Percentiles rank a stretch among this genome's conserved stretches.
phyloP scores from a whole-genome alignment of 306 rosid species.

The Boehmeria nivea region DNA sequence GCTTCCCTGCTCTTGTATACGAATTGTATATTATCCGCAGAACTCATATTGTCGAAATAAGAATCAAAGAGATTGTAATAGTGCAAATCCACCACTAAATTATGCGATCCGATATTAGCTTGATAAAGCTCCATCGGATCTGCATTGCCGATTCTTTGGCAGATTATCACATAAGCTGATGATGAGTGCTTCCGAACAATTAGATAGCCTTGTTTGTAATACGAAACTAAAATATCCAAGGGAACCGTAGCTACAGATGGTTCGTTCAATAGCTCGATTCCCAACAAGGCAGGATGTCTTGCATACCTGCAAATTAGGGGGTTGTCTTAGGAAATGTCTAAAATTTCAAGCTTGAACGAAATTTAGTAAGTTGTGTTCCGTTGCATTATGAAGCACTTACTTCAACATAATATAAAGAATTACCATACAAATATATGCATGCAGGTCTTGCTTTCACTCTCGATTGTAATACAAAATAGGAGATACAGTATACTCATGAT shows the following conservation, averaged over 20 bases:
- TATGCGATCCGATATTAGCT: conserved; percentile 50
- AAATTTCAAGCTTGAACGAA: conserved; percentile 1
- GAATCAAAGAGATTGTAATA: conserved; percentile 72
- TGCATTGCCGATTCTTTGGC: conserved; percentile 84
- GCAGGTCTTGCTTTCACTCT: too few species aligned
- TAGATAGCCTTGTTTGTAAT: conserved; percentile 75
- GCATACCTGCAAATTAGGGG: conserved; percentile 58
- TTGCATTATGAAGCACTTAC: too few species aligned
- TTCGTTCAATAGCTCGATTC: conserved; percentile 87
- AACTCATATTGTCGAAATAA: conserved; percentile 64
- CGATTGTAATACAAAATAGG: too few species aligned
- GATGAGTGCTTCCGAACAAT: conserved; percentile 67
- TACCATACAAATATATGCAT: too few species aligned
- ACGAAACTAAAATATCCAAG: conserved; percentile 52
- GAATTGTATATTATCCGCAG: conserved; percentile 59
- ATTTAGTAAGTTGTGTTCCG: too few species aligned
- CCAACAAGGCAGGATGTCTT: conserved; percentile 63
- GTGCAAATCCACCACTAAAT: conserved; percentile 56
- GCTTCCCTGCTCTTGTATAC: conserved; percentile 67
- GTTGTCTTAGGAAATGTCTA: background rate
- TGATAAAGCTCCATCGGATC: conserved; percentile 83
- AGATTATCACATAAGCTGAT: conserved; percentile 69
- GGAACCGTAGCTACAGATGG: conserved; percentile 71
- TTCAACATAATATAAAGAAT: too few species aligned
- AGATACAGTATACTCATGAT: too few species aligned